A percentile compares a stretch with the other conserved stretches of the same genome.
Evolutionary conservation across 352 stramenopile species (phyloP).

Genomic region (Phytophthora chlamydospora): DNA sequence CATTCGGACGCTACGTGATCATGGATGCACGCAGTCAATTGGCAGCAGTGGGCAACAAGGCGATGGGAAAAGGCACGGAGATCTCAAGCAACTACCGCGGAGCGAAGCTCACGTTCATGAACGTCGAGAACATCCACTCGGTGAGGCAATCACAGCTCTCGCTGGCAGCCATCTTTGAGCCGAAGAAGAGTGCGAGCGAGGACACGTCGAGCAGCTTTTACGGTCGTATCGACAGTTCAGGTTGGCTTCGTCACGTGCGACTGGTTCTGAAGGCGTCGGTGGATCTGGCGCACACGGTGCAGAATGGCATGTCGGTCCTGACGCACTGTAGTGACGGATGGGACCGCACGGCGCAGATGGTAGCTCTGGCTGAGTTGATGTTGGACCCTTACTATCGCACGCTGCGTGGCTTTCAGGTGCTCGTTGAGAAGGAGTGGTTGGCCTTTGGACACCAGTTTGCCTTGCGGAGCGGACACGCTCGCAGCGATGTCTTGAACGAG

Average conservation of each 20-base stretch:
- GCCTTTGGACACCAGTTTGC: conserved; percentile 99
- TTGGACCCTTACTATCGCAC: conserved; percentile 98
- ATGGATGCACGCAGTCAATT: conserved; percentile 89
- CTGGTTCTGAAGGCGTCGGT: conserved; percentile 93
- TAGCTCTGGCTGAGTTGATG: conserved; percentile 95
- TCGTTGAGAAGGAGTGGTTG: conserved; percentile 99
- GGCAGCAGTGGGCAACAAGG: conserved; percentile 83
- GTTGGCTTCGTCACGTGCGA: conserved; percentile 96
- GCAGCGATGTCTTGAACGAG: conserved; percentile 88
- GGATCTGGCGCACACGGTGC: conserved; percentile 93
- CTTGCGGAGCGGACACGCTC: conserved; percentile 92
- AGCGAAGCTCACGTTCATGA: conserved; percentile 95
- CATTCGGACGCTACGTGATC: conserved; percentile 73
- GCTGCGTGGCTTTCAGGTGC: conserved; percentile 93
- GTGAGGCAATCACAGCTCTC: conserved; percentile 94
- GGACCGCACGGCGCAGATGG: conserved; percentile 99
- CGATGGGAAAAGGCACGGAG: conserved; percentile 96
- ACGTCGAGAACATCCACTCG: conserved; percentile 99
- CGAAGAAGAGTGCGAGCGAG: conserved; percentile 78
- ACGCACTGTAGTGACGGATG: conserved; percentile 99
- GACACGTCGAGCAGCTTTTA: conserved; percentile 89
- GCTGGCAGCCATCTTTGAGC: conserved; percentile 81
- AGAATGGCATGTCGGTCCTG: conserved; percentile 95
- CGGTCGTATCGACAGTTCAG: conserved; percentile 91
- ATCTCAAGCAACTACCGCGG: conserved; percentile 95